Conservation (phyloP, 2,329 filamentous ascomycete species). For the Uncinocarpus reesii region DNA sequence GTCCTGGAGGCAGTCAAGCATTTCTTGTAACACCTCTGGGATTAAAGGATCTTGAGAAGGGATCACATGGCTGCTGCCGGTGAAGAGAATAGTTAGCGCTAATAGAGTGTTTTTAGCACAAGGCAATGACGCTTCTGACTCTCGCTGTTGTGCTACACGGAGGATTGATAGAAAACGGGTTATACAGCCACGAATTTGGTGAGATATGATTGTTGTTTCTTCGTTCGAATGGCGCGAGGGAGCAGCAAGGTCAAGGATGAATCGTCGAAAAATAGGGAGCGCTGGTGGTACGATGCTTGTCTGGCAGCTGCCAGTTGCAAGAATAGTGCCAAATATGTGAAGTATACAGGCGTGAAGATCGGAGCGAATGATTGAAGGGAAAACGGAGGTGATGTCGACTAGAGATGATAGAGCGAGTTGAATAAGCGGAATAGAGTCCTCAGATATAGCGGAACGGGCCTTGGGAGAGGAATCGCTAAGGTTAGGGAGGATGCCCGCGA, state of each 20-base stretch:
- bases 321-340: slow-evolving; percentile 88
- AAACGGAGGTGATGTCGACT: slow-evolving; percentile 89
- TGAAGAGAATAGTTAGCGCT: slow-evolving; percentile 79
- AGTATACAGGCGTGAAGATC: slow-evolving; percentile 94
- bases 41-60: slow-evolving; percentile 66
- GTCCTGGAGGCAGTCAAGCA: slow-evolving; percentile 67
- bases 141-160: slow-evolving; percentile 40
- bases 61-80: slow-evolving; percentile 63
- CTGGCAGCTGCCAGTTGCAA: slow-evolving; percentile 80
- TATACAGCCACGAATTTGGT: slow-evolving; percentile 73
- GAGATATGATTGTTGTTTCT: slow-evolving; percentile 42
- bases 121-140: slow-evolving; percentile 61
- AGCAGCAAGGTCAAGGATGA: slow-evolving; percentile 62
- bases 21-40: slow-evolving; percentile 62
- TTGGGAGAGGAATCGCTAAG: slow-evolving; percentile 44
- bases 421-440: slow-evolving; percentile 74
- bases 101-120: slow-evolving; percentile 91
- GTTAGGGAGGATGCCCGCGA: slow-evolving; percentile 79
- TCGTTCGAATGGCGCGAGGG: slow-evolving; percentile 28
- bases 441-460: slow-evolving; percentile 67
- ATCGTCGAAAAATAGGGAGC: slow-evolving; percentile 82
- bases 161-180: slow-evolving; percentile 69
- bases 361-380: slow-evolving; percentile 90
- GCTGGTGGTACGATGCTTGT: slow-evolving; percentile 79
- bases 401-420: slow-evolving; percentile 73